phyloP scores from a whole-genome alignment of 2,329 filamentous ascomycete species.

The Basipetospora chlamydospora region DNA sequence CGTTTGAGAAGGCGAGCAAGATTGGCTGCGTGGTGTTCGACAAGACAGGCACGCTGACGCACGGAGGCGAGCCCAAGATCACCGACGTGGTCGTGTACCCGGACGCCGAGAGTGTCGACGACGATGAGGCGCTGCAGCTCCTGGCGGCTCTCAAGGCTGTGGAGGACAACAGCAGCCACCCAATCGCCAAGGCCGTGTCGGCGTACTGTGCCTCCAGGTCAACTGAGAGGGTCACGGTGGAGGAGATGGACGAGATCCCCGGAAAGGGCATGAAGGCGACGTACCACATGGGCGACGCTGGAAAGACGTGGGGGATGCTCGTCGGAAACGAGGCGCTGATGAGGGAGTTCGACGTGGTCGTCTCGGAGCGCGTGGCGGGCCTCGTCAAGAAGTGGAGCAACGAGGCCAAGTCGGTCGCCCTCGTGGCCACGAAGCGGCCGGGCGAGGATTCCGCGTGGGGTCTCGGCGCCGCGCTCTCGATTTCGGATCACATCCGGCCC shows the following conservation, averaged over 20 bases:
- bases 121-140: slow-evolving; percentile 17
- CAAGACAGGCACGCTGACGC: slow-evolving; percentile 74
- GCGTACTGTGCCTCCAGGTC: slow-evolving; percentile 37
- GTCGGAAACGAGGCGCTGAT: slow-evolving; percentile 65
- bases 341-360: slow-evolving; percentile 26
- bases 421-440: slow-evolving; percentile 32
- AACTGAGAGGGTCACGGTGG: slow-evolving; percentile 18
- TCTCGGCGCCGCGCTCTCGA: slow-evolving; percentile 54
- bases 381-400: slow-evolving; percentile 42
- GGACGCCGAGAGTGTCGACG: slow-evolving; percentile 4
- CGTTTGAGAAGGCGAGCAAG: slow-evolving; percentile 70
- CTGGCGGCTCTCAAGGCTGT: slow-evolving; percentile 43
- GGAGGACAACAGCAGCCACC: slow-evolving; percentile 61
- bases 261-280: slow-evolving; percentile 55
- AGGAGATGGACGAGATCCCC: slow-evolving; percentile 48
- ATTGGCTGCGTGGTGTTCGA: slow-evolving; percentile 73
- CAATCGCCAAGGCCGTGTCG: slow-evolving; percentile 56
- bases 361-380: slow-evolving; percentile 20
- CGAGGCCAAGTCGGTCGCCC: slow-evolving; percentile 48
- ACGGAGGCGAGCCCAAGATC: slow-evolving; percentile 56
- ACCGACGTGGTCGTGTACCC: slow-evolving; percentile 35
- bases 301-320: slow-evolving; percentile 32
- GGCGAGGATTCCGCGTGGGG: slow-evolving; percentile 20
- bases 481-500: slow-evolving; percentile 66
- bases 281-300: slow-evolving; percentile 20